Conservation (phyloP, 345 rosid genomes). For the Clarkia xantiana region DNA sequence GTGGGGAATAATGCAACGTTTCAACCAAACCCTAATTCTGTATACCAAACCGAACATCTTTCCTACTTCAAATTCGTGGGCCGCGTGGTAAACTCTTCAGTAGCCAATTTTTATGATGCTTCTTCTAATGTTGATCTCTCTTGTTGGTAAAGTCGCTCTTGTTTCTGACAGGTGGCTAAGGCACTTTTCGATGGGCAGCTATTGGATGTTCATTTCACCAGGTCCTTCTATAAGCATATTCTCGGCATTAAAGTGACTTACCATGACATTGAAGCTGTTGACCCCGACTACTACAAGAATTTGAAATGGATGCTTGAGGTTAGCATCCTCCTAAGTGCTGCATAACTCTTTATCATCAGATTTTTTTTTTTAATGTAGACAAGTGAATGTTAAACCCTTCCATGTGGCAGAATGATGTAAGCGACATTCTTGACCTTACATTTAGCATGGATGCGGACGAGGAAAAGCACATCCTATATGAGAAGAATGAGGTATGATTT, state of each 20-base stretch:
- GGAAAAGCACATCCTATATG: slow-evolving; percentile 90
- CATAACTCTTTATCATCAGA: not conserved
- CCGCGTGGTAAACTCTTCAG: slow-evolving; percentile 58
- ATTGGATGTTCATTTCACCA: slow-evolving; percentile 89
- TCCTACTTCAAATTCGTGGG: slow-evolving; percentile 94
- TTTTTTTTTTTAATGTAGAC: not conserved
- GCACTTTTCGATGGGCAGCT: slow-evolving; percentile 95
- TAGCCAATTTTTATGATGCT: slow-evolving; percentile 6
- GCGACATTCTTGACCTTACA: slow-evolving; percentile 72
- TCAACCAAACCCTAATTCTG: slow-evolving; percentile 97
- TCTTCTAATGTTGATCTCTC: slow-evolving; percentile 1
- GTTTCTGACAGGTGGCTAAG: slow-evolving; percentile 65
- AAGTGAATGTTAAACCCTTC: not conserved
- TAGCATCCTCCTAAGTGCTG: slow-evolving; percentile 13
- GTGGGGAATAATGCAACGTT: slow-evolving; percentile 90
- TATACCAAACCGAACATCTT: slow-evolving; percentile 89
- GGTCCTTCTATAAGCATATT: slow-evolving; percentile 92
- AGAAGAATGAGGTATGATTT: slow-evolving; percentile 65
- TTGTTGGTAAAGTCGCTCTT: slow-evolving; percentile 6
- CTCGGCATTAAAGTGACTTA: slow-evolving; percentile 94
- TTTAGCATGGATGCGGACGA: slow-evolving; percentile 98
- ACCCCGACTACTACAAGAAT: slow-evolving; percentile 94
- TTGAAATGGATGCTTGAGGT: slow-evolving; percentile 98
- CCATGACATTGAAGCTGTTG: slow-evolving; percentile 98
- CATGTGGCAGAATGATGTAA: slow-evolving; percentile 69